Percentiles rank a stretch among this genome's conserved stretches.
phyloP scores from a whole-genome alignment of 108 stramenopile species.

The Fragilaria crotonensis region DNA sequence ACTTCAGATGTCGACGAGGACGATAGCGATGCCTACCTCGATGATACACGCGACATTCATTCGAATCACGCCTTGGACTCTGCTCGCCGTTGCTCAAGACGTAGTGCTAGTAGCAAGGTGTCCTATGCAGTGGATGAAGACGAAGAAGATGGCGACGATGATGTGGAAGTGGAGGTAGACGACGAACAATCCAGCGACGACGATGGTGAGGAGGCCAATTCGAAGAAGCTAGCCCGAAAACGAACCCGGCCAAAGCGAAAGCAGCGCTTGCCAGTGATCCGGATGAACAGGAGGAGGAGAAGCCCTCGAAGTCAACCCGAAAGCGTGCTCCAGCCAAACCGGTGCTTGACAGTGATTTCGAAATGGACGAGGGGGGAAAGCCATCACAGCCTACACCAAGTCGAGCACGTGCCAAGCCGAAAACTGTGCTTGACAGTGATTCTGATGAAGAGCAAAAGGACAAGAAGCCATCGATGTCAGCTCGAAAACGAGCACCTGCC shows the following conservation, averaged over 20 bases:
- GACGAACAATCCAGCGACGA: conserved; percentile 10
- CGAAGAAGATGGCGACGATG: conserved; percentile 11
- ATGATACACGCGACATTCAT: background rate
- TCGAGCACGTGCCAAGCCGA: too few species aligned
- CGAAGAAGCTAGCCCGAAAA: background rate
- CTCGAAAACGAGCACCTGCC: conserved; percentile 5
- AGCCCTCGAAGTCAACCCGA: too few species aligned
- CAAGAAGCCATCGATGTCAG: conserved; percentile 1
- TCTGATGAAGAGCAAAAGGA: too few species aligned
- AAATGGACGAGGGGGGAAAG: too few species aligned
- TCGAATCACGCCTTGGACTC: background rate
- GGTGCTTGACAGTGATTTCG: too few species aligned
- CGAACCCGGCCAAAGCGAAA: too few species aligned
- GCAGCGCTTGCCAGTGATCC: too few species aligned
- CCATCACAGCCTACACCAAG: too few species aligned
- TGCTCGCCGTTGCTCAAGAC: background rate
- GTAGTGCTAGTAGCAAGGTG: background rate
- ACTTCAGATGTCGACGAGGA: background rate
- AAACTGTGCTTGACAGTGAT: too few species aligned
- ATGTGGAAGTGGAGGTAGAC: conserved; percentile 11
- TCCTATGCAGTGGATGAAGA: conserved; percentile 13
- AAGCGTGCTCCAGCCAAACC: too few species aligned
- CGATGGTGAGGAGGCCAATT: conserved; percentile 3
- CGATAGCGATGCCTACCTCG: background rate
- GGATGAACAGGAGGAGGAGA: too few species aligned